Evolutionary conservation across 1,284 basidiomycete species (phyloP), one percentile per base, ranked within the genome.

Genomic region (Ustilago shanxiensis): DNA sequence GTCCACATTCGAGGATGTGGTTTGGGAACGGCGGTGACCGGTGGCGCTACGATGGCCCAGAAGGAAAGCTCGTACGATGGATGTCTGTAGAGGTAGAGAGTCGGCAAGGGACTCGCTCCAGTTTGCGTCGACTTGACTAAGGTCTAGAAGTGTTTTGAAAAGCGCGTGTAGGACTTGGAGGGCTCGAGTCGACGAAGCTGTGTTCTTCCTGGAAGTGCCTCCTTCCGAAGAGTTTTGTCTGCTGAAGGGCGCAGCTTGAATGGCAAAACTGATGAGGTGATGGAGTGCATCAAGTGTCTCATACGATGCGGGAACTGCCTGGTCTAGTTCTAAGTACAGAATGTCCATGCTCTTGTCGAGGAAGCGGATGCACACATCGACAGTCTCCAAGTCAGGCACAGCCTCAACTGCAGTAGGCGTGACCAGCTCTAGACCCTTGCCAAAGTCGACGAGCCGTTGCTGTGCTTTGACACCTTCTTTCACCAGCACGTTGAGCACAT

Each of bases 51-150:
- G 60, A 53, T 71, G 62, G 51, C 68, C 55, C 37, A 76, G 68
- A 0, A 70, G 39, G 18, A 76, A 66, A 1, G 70, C 59, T 13
- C 67, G 70, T 41, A 73, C 52, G 20, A 77, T 39, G 4, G 54
- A 58, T 8, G 41, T 9, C 8, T 64, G 66, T 7, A 77, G 26
- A 2, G 24, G 10, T 6, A 22, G 37, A 6, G 75, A 77, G 18
- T 63, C 55, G 20, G 75, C 69, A 3, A 72, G 62, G 3, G 62
- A 59, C 31, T 73, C 63, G 54, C 62, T 69, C 75, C 75, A 77
- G n/a, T 73, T 58, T 2, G 70, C 58, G 39, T 77, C 75, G 5
- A 77, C 66, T 50, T 77, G 75, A 37, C 71, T 78, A 20, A 78
- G 53, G 31, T 78, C 76, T 2, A 78, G 55, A 28, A 74, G 54